Evolutionary conservation across 2,329 filamentous ascomycete species (phyloP).

Genomic region (Aspergillus sp.): DNA sequence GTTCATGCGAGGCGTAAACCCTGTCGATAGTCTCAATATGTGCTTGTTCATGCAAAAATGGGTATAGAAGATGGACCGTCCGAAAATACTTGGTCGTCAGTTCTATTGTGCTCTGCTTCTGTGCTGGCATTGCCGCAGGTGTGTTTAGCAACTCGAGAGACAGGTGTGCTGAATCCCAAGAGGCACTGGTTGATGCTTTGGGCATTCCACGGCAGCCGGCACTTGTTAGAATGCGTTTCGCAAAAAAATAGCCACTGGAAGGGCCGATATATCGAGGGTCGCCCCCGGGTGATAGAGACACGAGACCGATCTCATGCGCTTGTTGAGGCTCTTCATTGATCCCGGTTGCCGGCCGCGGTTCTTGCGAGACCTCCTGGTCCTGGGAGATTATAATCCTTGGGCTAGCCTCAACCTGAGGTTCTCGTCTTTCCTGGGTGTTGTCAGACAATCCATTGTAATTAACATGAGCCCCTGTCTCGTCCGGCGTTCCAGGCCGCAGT

Average conservation of each 20-base stretch:
- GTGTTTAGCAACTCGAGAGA: conserved; percentile 29
- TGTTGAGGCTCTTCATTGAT: conserved; percentile 11
- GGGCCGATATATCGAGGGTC: conserved; percentile 55
- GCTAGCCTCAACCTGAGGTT: background rate
- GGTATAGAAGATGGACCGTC: conserved; percentile 50
- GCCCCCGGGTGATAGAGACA: conserved; percentile 52
- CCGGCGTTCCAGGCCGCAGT: background rate
- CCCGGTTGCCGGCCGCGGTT: background rate
- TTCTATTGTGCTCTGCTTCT: conserved; percentile 41
- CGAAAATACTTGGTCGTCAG: conserved; percentile 52
- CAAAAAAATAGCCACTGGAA: conserved; percentile 57
- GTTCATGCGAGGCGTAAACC: conserved; percentile 33
- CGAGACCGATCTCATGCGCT: conserved; percentile 55
- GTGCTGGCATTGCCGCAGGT: conserved; percentile 28
- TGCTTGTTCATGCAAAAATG: conserved; percentile 49
- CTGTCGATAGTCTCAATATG: conserved; percentile 39
- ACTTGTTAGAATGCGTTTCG: conserved; percentile 49
- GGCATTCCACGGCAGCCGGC: conserved; percentile 26
- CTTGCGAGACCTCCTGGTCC: background rate
- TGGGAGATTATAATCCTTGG: background rate
- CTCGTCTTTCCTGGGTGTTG: background rate
- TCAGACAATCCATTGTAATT: background rate
- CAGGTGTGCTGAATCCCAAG: conserved; percentile 19
- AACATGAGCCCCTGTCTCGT: background rate
- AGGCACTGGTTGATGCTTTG: conserved; percentile 2